Evolutionary conservation across 441 rosid species (phyloP).

Genomic region (Rhodomyrtus psidioides): DNA sequence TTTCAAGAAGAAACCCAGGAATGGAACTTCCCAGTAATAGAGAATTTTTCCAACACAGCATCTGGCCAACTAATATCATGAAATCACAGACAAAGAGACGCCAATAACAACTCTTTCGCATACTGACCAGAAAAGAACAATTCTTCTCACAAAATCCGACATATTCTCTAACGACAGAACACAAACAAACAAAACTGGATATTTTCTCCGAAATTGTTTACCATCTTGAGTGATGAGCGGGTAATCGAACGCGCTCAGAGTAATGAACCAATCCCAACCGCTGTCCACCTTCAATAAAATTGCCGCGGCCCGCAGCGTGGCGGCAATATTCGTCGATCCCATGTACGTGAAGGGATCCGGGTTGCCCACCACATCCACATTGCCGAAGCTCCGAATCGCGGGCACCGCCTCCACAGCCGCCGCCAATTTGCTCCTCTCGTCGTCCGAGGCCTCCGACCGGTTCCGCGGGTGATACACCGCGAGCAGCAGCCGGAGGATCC

Average conservation of each 20-base stretch:
- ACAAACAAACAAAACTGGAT: not conserved
- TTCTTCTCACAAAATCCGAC: not conserved
- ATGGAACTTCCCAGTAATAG: not conserved
- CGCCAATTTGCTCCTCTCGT: constrained; percentile 54
- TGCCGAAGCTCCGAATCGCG: constrained; percentile 60
- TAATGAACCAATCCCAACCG: constrained; percentile 83
- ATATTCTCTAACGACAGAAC: not conserved
- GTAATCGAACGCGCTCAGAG: not conserved
- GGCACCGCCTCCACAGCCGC: constrained; percentile 57
- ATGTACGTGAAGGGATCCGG: constrained; percentile 56
- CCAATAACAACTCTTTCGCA: not conserved
- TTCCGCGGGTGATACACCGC: constrained; percentile 95
- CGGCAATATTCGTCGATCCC: constrained; percentile 67
- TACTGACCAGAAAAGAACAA: not conserved
- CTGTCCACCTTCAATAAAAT: constrained; percentile 62
- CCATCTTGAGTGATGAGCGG: not conserved
- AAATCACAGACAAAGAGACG: not conserved
- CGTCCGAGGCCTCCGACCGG: constrained; percentile 73
- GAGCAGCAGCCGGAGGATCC: constrained; percentile 67
- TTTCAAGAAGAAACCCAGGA: not conserved
- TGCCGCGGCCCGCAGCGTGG: constrained; percentile 73
- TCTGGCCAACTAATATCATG: not conserved
- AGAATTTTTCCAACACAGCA: not conserved
- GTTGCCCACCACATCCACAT: constrained; percentile 81
- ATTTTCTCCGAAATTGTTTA: not conserved